These are phyloP conservation scores for Haematococcus sp. DNA, from an alignment of 139 green algal genomes.

Conservation along the genomic window DNA sequence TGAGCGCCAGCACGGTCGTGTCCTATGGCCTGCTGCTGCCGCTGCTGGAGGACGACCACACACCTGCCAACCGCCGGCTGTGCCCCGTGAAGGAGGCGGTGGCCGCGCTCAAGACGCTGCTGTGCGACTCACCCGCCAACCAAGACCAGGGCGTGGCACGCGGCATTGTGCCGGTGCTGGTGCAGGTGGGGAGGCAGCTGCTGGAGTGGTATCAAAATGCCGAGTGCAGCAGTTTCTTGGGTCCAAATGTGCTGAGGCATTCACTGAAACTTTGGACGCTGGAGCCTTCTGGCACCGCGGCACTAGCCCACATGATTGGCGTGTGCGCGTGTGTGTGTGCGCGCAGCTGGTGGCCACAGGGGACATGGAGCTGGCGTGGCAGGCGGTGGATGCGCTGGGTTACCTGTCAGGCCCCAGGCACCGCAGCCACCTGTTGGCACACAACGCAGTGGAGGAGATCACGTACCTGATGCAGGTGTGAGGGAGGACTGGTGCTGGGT, in stretches of 20 bases:
- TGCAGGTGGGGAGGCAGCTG: slow-evolving; percentile 19
- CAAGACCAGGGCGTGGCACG: slow-evolving; percentile 13
- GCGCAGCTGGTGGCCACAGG: slow-evolving; percentile 33
- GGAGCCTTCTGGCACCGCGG: too few species aligned
- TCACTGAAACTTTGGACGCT: too few species aligned
- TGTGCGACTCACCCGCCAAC: slow-evolving; percentile 27
- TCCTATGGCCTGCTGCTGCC: slow-evolving; percentile 45
- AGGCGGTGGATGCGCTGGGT: slow-evolving; percentile 34
- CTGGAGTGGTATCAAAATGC: not conserved
- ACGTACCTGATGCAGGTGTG: slow-evolving; percentile 17
- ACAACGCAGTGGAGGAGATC: slow-evolving; percentile 23
- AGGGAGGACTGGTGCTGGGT: not conserved
- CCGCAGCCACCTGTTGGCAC: slow-evolving; percentile 8
- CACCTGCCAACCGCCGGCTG: slow-evolving; percentile 30
- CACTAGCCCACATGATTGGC: too few species aligned
- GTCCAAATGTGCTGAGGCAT: too few species aligned
- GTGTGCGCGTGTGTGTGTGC: too few species aligned
- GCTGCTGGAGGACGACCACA: slow-evolving; percentile 12
- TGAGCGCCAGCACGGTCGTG: not conserved
- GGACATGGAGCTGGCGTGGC: slow-evolving; percentile 42
- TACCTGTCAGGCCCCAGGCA: slow-evolving; percentile 3
- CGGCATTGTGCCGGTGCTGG: slow-evolving; percentile 24
- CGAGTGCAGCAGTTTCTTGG: too few species aligned
- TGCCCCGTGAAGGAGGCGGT: slow-evolving; percentile 34
- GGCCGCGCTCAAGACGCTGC: slow-evolving; percentile 21